These are phyloP conservation scores for Aaosphaeria pasadenensis DNA, from an alignment of 2,329 filamentous ascomycete species.

Conservation along the genomic window DNA sequence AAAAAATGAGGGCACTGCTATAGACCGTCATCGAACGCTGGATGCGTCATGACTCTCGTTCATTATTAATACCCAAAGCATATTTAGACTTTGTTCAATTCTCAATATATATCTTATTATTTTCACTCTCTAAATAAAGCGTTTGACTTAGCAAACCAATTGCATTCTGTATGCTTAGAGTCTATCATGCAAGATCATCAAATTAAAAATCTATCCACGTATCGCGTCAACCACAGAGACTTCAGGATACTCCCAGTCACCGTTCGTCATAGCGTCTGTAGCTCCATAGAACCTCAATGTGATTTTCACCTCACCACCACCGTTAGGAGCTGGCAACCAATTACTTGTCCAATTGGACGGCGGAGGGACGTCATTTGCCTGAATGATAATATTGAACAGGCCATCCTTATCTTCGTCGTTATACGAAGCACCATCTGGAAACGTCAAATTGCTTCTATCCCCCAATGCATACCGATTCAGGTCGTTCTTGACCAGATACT, in stretches of 20 bases:
- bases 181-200: too few relatives aligned
- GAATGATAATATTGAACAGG: conserved; percentile 1
- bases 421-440: background rate
- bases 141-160: too few relatives aligned
- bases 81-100: too few relatives aligned
- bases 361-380: background rate
- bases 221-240: background rate
- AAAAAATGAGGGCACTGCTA: background rate
- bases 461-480: background rate
- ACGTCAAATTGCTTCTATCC: conserved; percentile 2
- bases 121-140: too few relatives aligned
- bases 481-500: conserved; percentile 1
- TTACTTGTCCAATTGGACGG: background rate
- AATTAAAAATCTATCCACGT: background rate
- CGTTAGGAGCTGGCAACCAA: background rate
- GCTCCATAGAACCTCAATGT: background rate
- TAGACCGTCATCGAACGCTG: too few relatives aligned
- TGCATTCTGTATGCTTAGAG: too few relatives aligned
- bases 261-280: background rate
- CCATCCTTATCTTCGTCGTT: background rate
- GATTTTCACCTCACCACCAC: background rate
- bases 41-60: too few relatives aligned
- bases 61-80: too few relatives aligned
- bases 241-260: background rate
- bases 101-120: too few relatives aligned